These are phyloP conservation scores for Cordyceps javanica DNA, from an alignment of 2,329 filamentous ascomycete genomes.

Conservation along the genomic window DNA sequence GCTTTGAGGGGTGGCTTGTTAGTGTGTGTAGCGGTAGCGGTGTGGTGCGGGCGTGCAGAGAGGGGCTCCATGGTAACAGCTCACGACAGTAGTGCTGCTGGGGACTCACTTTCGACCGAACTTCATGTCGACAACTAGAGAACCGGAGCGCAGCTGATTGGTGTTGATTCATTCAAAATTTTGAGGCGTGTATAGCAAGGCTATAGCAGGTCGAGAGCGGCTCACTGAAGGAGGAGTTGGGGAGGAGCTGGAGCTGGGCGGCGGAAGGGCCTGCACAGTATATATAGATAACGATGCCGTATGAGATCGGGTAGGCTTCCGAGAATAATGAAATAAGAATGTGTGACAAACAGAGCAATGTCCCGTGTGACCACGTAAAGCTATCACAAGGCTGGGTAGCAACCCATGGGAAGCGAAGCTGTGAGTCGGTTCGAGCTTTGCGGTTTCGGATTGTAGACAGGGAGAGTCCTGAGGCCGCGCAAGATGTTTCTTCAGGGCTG, in stretches of 20 bases:
- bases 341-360: neutral
- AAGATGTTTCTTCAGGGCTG: too few species aligned
- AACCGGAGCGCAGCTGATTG: neutral
- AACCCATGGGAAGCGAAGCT: neutral
- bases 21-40: slow-evolving; percentile 17
- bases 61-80: neutral
- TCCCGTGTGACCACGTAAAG: neutral
- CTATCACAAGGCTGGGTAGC: neutral
- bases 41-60: neutral
- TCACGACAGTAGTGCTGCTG: neutral
- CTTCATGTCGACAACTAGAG: slow-evolving; percentile 42
- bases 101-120: slow-evolving; percentile 56
- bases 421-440: neutral
- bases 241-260: neutral
- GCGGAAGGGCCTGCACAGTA: neutral
- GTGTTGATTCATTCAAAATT: neutral
- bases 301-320: neutral
- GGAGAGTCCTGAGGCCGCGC: neutral
- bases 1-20: slow-evolving; percentile 29
- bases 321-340: neutral
- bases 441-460: neutral
- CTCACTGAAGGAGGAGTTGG: neutral
- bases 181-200: neutral
- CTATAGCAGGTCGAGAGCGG: neutral
- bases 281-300: neutral